Evolutionary conservation across 2,329 filamentous ascomycete species (phyloP).

Genomic region (Pseudopithomyces chartarum): DNA sequence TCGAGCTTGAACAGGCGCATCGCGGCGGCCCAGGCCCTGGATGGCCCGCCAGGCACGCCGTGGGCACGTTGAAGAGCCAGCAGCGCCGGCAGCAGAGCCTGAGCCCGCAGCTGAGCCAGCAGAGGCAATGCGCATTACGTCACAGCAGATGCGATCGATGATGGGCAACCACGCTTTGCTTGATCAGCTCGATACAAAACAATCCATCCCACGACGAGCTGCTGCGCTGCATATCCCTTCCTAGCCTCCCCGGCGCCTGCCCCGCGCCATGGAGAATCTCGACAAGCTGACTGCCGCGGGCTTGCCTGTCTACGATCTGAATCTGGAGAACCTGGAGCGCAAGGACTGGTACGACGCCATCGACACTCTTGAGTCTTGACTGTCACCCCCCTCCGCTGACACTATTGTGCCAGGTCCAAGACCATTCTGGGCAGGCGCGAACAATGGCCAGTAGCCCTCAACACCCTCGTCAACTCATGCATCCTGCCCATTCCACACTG

Average conservation of each 20-base stretch:
- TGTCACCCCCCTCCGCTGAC: slow-evolving; percentile 1
- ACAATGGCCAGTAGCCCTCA: slow-evolving; percentile 42
- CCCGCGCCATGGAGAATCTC: slow-evolving; percentile 34
- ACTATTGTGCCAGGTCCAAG: slow-evolving; percentile 28
- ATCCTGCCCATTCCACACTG: slow-evolving; percentile 49
- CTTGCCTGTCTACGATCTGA: slow-evolving; percentile 37
- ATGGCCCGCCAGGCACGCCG: neutral
- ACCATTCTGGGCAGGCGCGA: slow-evolving; percentile 39
- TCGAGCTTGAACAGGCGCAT: too few species aligned
- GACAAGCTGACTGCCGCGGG: slow-evolving; percentile 38
- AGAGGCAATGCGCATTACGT: neutral
- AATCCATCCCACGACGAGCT: neutral
- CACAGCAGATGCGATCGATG: neutral
- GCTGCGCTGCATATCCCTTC: neutral
- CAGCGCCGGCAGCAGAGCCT: neutral
- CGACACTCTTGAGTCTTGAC: slow-evolving; percentile 8
- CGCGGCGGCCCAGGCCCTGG: too few species aligned
- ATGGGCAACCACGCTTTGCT: neutral
- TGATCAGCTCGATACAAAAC: neutral
- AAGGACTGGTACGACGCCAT: slow-evolving; percentile 33
- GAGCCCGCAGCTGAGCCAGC: too few species aligned
- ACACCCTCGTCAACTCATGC: slow-evolving; percentile 40
- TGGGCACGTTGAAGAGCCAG: neutral
- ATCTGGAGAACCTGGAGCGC: slow-evolving; percentile 30
- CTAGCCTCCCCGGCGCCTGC: neutral